These are phyloP conservation scores for Aspergillus asperescens DNA, from an alignment of 495 filamentous ascomycete genomes.

Conservation along the genomic window DNA sequence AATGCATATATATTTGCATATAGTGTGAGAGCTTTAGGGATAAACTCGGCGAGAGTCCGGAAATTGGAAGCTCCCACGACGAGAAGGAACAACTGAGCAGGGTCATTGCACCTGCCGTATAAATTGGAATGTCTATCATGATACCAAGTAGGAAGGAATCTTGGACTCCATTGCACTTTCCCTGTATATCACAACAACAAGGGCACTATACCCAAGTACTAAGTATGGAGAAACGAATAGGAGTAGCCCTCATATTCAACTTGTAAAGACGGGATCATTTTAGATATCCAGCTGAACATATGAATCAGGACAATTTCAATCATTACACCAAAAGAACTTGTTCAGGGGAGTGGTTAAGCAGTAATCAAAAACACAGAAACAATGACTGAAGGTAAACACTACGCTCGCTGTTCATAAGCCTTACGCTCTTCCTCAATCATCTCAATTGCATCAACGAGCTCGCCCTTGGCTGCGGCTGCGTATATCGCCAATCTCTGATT, in stretches of 20 bases:
- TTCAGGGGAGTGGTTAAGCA: not conserved
- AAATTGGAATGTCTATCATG: too few relatives aligned
- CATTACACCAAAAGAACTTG: not conserved
- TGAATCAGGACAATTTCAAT: not conserved
- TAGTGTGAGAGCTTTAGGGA: too few relatives aligned
- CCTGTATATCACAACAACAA: too few relatives aligned
- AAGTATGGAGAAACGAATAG: not conserved
- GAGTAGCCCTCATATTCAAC: not conserved
- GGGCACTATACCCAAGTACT: too few relatives aligned
- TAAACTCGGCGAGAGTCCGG: too few relatives aligned
- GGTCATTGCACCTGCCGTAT: too few relatives aligned
- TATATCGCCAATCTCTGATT: slow-evolving; percentile 45
- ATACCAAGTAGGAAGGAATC: too few relatives aligned
- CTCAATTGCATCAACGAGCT: slow-evolving; percentile 47
- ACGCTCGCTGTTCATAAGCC: slow-evolving; percentile 36
- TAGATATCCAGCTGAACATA: not conserved
- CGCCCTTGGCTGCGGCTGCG: slow-evolving; percentile 47
- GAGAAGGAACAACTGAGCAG: too few relatives aligned
- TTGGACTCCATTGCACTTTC: too few relatives aligned
- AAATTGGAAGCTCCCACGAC: too few relatives aligned
- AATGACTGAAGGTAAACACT: not conserved
- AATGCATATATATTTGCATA: too few relatives aligned
- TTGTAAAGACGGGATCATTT: not conserved
- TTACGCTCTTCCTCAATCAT: slow-evolving; percentile 54
- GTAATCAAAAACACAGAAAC: not conserved